Base-by-base conservation (phyloP, 768 basidiomycete species). In the Leccinum incarnatum region DNA sequence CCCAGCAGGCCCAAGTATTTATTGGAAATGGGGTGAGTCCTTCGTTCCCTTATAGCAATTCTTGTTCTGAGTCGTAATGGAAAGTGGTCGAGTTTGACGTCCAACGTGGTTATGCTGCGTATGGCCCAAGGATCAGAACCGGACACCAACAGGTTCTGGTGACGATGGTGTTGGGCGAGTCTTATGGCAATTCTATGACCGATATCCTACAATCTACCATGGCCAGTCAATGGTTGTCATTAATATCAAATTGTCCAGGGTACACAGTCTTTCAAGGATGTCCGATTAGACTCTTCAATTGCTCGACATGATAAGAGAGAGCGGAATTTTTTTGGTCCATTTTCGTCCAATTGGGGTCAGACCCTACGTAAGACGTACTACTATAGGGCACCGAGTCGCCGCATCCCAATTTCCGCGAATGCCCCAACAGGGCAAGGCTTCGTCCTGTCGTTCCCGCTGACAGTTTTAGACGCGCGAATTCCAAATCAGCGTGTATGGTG, bases 21-120 rank as follows among this genome's bases (percentile, higher is more conserved):
- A 69, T 84, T 45, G 83, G 82, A 1, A 83, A 84, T 53, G 83
- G 83, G 64, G 81, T 82, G 45, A 62, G 81, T 62, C 19, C 8
- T 19, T 7, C 32, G 5, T n/a, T 25, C 51, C 34, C 2, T 0
- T 2, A 30, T 14, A 12, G 10, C 17, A 8, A 47, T 12, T 19
- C 25, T 15, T 9, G 21, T 46, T 21, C 60, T 64, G 21, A 70
- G 45, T 36, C 27, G 17, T 2, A 5, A 19, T 30, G 32, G 53
- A 27, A 56, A 77, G 77, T 78, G 75, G 67, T 78, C 77, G 2
- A 79, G 76, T 54, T 47, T 78, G 51, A 78, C 77, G 7, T 78
- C 78, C 2, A 78, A 78, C 52, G 68, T 72, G 12, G 71, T 77
- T 4, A 69, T 76, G 71, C 57, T 79, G 7, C 76, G 77, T 11